Evolutionary conservation across 2,329 filamentous ascomycete genomes (phyloP).

Genomic region (Herpotrichia juniperi): DNA sequence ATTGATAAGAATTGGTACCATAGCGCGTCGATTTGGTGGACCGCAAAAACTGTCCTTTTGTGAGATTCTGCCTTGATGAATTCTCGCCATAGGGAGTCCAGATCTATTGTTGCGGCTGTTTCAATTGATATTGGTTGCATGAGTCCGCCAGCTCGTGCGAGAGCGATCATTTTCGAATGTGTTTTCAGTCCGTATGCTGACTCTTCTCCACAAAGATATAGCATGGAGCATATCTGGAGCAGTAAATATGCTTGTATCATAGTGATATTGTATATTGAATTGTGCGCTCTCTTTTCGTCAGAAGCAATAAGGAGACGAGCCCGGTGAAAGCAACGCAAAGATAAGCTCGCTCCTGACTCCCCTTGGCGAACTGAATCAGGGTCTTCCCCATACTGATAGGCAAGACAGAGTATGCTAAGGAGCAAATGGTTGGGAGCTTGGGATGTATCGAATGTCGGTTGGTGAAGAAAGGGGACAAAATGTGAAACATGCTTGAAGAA

Average conservation of each 20-base stretch:
- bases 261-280: constrained; percentile 6
- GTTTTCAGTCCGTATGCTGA: constrained; percentile 25
- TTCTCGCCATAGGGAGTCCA: constrained; percentile 22
- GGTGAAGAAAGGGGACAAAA: constrained; percentile 1
- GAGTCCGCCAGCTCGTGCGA: constrained; percentile 23
- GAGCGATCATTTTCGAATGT: constrained; percentile 25
- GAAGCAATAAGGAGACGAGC: background rate
- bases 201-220: constrained; percentile 22
- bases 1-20: constrained; percentile 31
- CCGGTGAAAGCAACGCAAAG: background rate
- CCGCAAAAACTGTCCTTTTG: constrained; percentile 24
- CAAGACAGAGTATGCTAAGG: constrained; percentile 21
- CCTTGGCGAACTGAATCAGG: constrained; percentile 13
- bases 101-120: constrained; percentile 13
- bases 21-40: constrained; percentile 27
- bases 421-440: constrained; percentile 13
- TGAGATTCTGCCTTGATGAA: constrained; percentile 18
- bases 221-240: constrained; percentile 22
- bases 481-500: background rate
- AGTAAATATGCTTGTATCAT: constrained; percentile 25
- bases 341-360: constrained; percentile 13
- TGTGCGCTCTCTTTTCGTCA: background rate
- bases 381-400: constrained; percentile 25
- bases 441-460: constrained; percentile 15
- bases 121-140: constrained; percentile 18